These are phyloP conservation scores for Tagetes patula DNA, from an alignment of 129 eudicot genomes.

Conservation along the genomic window DNA sequence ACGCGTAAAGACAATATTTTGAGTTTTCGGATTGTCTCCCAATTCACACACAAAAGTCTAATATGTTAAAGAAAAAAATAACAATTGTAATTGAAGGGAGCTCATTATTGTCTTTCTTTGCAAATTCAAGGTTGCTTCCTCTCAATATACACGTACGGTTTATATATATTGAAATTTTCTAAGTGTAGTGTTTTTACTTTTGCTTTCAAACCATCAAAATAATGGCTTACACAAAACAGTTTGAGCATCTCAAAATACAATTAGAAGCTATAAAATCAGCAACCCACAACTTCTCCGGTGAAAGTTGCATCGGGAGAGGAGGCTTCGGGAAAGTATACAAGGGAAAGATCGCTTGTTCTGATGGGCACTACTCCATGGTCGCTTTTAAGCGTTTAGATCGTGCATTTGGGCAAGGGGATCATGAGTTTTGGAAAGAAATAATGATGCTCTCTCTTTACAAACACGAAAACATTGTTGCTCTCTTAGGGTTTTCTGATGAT, in stretches of 20 bases:
- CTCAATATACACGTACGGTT: too few species aligned
- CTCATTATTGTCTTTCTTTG: too few species aligned
- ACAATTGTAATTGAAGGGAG: too few species aligned
- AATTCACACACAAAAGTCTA: too few species aligned
- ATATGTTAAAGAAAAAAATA: too few species aligned
- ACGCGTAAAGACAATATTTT: too few species aligned
- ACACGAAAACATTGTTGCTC: not conserved
- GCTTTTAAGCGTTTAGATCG: conserved; percentile 8
- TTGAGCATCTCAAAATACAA: conserved; percentile 6
- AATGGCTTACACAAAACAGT: not conserved
- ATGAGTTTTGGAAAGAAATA: not conserved
- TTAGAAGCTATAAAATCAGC: not conserved
- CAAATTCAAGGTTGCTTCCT: too few species aligned
- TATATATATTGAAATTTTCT: too few species aligned
- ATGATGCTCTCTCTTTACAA: not conserved
- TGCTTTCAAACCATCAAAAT: not conserved
- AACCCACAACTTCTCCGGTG: not conserved
- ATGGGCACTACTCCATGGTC: not conserved
- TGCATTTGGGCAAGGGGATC: not conserved
- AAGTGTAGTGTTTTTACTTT: too few species aligned
- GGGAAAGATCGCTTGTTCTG: not conserved
- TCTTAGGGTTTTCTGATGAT: not conserved
- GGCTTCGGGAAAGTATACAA: not conserved
- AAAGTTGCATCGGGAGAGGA: not conserved
- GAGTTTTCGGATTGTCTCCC: too few species aligned